These are phyloP conservation scores for Neoboletus brunneissimus DNA, from an alignment of 768 basidiomycete genomes.

Conservation along the genomic window DNA sequence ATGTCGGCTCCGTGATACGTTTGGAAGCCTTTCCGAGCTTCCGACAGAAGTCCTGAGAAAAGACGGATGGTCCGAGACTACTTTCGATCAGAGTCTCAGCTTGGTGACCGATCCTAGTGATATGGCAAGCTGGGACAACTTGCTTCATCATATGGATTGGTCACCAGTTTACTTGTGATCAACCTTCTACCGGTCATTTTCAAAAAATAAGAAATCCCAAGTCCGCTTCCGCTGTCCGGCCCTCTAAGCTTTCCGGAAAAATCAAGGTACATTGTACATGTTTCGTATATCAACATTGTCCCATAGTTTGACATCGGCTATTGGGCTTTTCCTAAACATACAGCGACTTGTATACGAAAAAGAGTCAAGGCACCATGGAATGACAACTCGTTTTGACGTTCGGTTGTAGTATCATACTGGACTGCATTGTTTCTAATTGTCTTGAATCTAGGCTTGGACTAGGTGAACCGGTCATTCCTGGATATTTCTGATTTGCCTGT, in stretches of 20 bases:
- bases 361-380: neutral
- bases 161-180: neutral
- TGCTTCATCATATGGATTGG: neutral
- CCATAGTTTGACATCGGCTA: neutral
- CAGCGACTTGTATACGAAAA: neutral
- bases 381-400: neutral
- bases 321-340: neutral
- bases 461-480: neutral
- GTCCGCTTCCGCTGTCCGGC: neutral
- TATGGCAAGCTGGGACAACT: neutral
- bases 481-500: neutral
- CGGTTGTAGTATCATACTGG: neutral
- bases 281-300: neutral
- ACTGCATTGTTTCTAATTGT: neutral
- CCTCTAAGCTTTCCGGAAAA: neutral
- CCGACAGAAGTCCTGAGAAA: neutral
- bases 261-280: neutral
- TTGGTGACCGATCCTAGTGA: neutral
- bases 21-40: neutral
- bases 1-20: no score
- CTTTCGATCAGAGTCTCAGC: neutral
- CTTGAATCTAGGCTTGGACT: neutral
- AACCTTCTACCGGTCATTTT: neutral
- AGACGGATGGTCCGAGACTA: neutral
- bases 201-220: neutral